Evolutionary conservation across 441 rosid species (phyloP).

Genomic region (Dalechampia spathulata): DNA sequence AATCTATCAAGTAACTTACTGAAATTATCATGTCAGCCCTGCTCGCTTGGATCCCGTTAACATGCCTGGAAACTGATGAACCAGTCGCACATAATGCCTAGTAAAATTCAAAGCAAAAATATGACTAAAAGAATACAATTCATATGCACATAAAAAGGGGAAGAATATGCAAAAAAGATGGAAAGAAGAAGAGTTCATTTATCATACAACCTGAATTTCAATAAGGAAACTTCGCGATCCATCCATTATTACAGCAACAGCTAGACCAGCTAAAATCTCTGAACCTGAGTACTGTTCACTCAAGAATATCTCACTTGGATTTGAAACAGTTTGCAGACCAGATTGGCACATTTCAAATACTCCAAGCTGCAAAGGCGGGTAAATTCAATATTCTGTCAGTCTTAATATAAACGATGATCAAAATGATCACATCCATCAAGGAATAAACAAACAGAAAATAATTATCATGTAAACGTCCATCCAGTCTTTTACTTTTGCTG

Average conservation of each 20-base stretch:
- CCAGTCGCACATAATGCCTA: constrained; percentile 77
- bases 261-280: constrained; percentile 81
- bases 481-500: background rate
- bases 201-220: constrained; percentile 66
- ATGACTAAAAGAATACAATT: background rate
- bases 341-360: constrained; percentile 80
- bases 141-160: background rate
- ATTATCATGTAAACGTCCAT: background rate
- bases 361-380: constrained; percentile 68
- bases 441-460: background rate
- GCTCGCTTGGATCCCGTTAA: constrained; percentile 68
- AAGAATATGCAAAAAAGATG: too few species aligned
- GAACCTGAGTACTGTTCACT: constrained; percentile 67
- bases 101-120: constrained; percentile 6
- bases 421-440: constrained; percentile 5
- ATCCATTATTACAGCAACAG: constrained; percentile 86
- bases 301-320: constrained; percentile 84
- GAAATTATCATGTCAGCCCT: constrained; percentile 94
- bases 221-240: constrained; percentile 86
- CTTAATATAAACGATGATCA: background rate
- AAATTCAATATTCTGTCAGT: constrained; percentile 2
- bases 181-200: background rate
- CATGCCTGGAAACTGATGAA: constrained; percentile 57
- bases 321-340: constrained; percentile 71
- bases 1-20: constrained; percentile 36